A percentile compares a stretch with the other conserved stretches of the same genome.
phyloP scores from a whole-genome alignment of 176 grass and related monocot genomes.

The Triticum urartu region DNA sequence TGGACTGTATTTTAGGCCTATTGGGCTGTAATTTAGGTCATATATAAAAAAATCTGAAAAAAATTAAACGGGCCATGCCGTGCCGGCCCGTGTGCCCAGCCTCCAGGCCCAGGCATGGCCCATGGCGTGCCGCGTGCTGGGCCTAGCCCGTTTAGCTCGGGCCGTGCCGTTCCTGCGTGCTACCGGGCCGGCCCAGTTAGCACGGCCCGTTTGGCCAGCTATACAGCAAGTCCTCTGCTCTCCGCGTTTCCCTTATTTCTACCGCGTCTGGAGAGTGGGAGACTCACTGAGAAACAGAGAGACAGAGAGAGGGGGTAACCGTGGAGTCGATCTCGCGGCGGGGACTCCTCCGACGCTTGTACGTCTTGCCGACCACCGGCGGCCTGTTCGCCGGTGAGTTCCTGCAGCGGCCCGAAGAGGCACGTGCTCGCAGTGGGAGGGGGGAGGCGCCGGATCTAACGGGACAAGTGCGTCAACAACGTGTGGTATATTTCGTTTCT shows the following conservation, averaged over 20 bases:
- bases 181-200: too few relatives aligned
- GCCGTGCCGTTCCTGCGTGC: too few relatives aligned
- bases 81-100: too few relatives aligned
- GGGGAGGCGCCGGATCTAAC: background rate
- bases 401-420: background rate
- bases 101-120: too few relatives aligned
- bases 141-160: too few relatives aligned
- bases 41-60: too few relatives aligned
- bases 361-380: background rate
- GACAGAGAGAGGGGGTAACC: background rate
- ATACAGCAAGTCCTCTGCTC: background rate
- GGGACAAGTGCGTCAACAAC: background rate
- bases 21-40: too few relatives aligned
- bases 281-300: too few relatives aligned
- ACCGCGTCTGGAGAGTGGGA: background rate
- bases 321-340: background rate
- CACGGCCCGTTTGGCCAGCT: too few relatives aligned
- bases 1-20: too few relatives aligned
- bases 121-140: too few relatives aligned
- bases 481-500: background rate
- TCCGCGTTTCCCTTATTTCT: background rate
- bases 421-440: background rate
- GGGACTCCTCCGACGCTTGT: background rate
- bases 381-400: background rate
- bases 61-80: too few relatives aligned